Conservation (phyloP, 2,329 filamentous ascomycete species). For the Aureobasidium zeae region DNA sequence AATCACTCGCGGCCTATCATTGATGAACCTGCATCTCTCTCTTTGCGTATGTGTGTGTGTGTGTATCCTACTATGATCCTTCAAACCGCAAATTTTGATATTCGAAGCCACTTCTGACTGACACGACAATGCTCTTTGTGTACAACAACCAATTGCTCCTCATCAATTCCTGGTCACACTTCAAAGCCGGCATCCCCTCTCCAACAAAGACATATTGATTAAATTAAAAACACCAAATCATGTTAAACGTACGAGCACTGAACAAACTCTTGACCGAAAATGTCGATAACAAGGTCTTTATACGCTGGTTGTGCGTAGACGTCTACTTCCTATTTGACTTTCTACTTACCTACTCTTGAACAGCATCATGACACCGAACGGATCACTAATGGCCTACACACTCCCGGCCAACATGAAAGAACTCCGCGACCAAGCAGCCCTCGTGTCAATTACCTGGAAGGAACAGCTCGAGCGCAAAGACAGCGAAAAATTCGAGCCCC, state of each 20-base stretch:
- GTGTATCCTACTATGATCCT: too few relatives aligned
- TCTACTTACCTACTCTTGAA: background rate
- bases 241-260: constrained; percentile 37
- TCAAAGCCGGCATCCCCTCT: background rate
- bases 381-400: constrained; percentile 42
- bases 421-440: constrained; percentile 40
- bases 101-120: too few relatives aligned
- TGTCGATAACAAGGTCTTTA: constrained; percentile 34
- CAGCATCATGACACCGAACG: constrained; percentile 43
- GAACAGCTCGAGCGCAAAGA: constrained; percentile 28
- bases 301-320: constrained; percentile 32
- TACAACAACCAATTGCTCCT: background rate
- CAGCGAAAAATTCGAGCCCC: constrained; percentile 19
- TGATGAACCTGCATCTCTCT: too few relatives aligned
- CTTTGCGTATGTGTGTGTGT: too few relatives aligned
- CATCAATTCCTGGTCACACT: background rate
- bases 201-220: background rate
- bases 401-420: constrained; percentile 41
- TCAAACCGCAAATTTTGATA: too few relatives aligned
- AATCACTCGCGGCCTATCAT: too few relatives aligned
- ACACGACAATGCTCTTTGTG: constrained; percentile 7
- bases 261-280: constrained; percentile 37
- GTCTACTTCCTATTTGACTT: background rate
- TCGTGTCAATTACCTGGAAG: constrained; percentile 43
- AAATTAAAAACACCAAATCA: constrained; percentile 18